A percentile compares a stretch with the other conserved stretches of the same genome.
Evolutionary conservation across 2,329 filamentous ascomycete genomes (phyloP).

Genomic region (Colletotrichum siamense): DNA sequence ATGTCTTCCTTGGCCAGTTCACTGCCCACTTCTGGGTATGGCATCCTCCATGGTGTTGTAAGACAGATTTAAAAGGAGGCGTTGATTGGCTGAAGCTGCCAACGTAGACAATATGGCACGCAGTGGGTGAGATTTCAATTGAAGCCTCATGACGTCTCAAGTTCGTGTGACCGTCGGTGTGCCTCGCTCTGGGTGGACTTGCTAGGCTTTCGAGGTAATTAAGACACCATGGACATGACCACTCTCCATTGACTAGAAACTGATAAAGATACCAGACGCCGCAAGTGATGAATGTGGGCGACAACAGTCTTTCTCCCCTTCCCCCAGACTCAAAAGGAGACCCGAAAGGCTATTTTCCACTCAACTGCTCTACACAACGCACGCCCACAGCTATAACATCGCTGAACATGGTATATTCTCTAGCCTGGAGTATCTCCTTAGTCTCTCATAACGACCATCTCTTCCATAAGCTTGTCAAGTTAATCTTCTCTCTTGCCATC

Average conservation of each 20-base stretch:
- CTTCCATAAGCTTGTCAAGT: neutral
- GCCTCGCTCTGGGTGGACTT: neutral
- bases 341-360: neutral
- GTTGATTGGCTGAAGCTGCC: neutral
- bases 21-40: neutral
- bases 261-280: neutral
- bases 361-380: neutral
- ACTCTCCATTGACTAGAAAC: neutral
- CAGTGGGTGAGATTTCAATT: neutral
- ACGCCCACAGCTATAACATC: neutral
- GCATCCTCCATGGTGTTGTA: neutral
- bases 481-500: neutral
- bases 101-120: neutral
- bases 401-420: neutral
- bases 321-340: neutral
- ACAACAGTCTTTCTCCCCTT: fast-evolving
- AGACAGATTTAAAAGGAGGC: neutral
- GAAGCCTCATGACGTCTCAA: neutral
- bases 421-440: neutral
- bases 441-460: fast-evolving
- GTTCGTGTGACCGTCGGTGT: neutral
- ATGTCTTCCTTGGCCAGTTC: neutral
- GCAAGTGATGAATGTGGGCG: neutral
- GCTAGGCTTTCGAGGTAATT: neutral
- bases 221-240: fast-evolving